These are phyloP conservation scores for Zasmidium angulare DNA, from an alignment of 2,329 filamentous ascomycete species.

Conservation along the genomic window DNA sequence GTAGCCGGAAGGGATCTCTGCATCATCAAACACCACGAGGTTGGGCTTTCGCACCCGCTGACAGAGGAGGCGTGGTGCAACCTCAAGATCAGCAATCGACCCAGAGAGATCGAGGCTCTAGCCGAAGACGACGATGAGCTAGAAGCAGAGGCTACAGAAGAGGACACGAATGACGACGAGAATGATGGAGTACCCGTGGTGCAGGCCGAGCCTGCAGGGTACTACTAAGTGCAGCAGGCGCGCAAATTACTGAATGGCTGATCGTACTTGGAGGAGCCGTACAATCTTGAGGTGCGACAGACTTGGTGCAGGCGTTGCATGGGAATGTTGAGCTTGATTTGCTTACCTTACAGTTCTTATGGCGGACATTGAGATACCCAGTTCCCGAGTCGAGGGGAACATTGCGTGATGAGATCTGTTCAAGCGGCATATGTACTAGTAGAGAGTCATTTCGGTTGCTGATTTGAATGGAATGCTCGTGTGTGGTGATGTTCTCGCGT, in stretches of 20 bases:
- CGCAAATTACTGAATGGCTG: slow-evolving; percentile 1
- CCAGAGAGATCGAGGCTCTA: not conserved
- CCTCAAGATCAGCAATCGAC: not conserved
- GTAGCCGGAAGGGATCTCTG: slow-evolving; percentile 44
- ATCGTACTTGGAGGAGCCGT: not conserved
- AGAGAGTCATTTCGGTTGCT: no score
- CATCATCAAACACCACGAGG: slow-evolving; percentile 34
- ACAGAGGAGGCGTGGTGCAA: not conserved
- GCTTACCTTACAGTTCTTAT: not conserved
- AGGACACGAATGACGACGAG: not conserved
- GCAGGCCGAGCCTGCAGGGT: not conserved
- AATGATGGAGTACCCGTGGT: no score
- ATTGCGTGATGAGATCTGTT: not conserved
- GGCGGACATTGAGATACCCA: not conserved
- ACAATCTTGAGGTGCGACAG: not conserved
- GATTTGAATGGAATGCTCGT: no score
- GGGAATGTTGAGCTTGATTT: not conserved
- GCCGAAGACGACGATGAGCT: not conserved
- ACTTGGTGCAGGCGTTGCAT: not conserved
- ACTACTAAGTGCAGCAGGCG: not conserved
- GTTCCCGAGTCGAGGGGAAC: not conserved
- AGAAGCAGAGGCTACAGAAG: not conserved
- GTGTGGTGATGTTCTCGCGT: no score
- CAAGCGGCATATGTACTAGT: no score
- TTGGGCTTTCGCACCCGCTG: not conserved